Evolutionary conservation across 768 basidiomycete species (phyloP), one percentile per base, ranked within the genome.

Genomic region (Russula virescens): DNA sequence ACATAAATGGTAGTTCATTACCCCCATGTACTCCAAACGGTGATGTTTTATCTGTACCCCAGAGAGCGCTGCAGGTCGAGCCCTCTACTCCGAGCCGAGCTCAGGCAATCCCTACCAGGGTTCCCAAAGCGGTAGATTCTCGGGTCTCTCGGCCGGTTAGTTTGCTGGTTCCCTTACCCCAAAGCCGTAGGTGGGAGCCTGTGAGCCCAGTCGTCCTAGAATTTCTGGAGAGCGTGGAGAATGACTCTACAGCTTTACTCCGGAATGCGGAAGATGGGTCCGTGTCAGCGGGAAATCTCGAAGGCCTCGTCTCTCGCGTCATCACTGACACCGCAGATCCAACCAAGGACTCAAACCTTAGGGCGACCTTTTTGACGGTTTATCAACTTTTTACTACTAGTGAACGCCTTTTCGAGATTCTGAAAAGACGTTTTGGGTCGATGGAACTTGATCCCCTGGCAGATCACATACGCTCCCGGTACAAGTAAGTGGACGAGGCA

Each of bases 251-350:
- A 18, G 9, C 28, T 40, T 28, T 55, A 16, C 52, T 64, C 16
- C 52, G 40, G 14, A 46, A 2, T 23, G 52, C 58, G 25, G 26
- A 0, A 19, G 63, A 64, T 21, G 63, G 63, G 31, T 23, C 53
- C 5, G 63, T 64, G 34, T 64, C 42, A 7, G 19, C 53, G 13
- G 63, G 53, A 13, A 64, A 55, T 35, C 63, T 64, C 2, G 63
- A 64, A 55, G 63, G 63, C 31, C 34, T 64, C 47, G 21, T 64
- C n/a, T 38, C 28, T 19, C 47, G 53, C 3, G 38, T 23, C 34
- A 60, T 64, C 25, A 9, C 5, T 18, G 58, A 23, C 10, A 43
- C 48, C 2, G 40, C 42, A 23, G 53, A 49, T 43, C 21, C 46
- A 19, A 8, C 40, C 5, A 50, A 2, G 42, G 53, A 60, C 16